A percentile compares a stretch with the other conserved stretches of the same genome.
phyloP scores from a whole-genome alignment of 352 stramenopile species.

The Phytophthora foliorum region DNA sequence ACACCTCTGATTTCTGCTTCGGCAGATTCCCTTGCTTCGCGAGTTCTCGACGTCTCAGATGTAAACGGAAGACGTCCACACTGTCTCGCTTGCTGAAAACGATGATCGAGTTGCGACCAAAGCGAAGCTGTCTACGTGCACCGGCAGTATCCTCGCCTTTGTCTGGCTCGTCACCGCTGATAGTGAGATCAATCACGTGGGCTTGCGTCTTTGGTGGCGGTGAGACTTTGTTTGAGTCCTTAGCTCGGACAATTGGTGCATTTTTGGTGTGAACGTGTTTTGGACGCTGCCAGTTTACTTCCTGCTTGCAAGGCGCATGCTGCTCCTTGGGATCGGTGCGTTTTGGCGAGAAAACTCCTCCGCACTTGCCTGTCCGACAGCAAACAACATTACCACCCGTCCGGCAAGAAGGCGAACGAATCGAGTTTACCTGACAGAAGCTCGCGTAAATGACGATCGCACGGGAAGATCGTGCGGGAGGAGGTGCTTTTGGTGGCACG shows the following conservation, averaged over 20 bases:
- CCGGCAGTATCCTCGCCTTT: background rate
- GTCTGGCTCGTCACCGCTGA: background rate
- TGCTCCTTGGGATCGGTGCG: background rate
- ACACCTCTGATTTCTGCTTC: conserved; percentile 10
- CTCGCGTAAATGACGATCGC: conserved; percentile 14
- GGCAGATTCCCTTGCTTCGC: background rate
- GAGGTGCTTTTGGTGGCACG: background rate
- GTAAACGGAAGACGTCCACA: conserved; percentile 13
- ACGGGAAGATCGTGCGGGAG: background rate
- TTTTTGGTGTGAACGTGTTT: background rate
- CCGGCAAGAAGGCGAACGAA: background rate
- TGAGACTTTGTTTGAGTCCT: background rate
- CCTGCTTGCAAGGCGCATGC: background rate
- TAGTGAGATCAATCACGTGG: conserved; percentile 11
- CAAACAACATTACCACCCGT: background rate
- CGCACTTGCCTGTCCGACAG: background rate
- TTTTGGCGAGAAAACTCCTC: conserved; percentile 10
- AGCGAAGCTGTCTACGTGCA: conserved; percentile 10
- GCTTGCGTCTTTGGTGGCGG: background rate
- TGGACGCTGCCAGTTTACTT: background rate
- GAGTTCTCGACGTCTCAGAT: background rate
- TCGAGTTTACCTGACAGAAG: conserved; percentile 9
- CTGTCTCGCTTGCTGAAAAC: conserved; percentile 7
- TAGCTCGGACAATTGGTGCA: background rate
- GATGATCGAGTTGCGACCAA: conserved; percentile 16